phyloP scores from a whole-genome alignment of 306 rosid genomes.

The Acacia crassicarpa region DNA sequence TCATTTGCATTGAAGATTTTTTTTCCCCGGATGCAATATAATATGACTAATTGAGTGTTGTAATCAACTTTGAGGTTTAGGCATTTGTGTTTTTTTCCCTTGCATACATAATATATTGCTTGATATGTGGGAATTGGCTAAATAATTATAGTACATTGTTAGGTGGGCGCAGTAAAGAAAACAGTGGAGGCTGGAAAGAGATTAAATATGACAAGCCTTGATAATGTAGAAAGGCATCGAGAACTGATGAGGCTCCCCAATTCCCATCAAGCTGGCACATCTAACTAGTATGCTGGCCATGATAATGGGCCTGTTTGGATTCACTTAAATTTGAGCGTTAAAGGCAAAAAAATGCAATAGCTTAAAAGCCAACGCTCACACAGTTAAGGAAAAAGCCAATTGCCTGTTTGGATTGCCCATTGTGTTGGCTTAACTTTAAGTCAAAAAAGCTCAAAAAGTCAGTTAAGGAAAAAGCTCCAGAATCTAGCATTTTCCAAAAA shows the following conservation, averaged over 20 bases:
- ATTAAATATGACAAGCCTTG: constrained; percentile 41
- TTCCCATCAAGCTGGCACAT: constrained; percentile 53
- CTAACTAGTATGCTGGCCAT: constrained; percentile 55
- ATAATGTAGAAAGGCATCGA: constrained; percentile 60
- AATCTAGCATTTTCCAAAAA: too few species aligned
- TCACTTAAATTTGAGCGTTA: too few species aligned
- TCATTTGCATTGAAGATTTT: background rate
- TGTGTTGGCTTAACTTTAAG: too few species aligned
- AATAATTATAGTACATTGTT: constrained; percentile 36
- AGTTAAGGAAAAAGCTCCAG: too few species aligned
- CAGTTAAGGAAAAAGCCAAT: too few species aligned
- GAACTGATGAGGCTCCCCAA: constrained; percentile 89
- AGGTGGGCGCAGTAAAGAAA: constrained; percentile 74
- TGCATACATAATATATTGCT: background rate
- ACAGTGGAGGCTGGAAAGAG: constrained; percentile 64
- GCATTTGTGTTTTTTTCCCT: background rate
- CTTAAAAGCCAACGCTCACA: too few species aligned
- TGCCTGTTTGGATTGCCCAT: too few species aligned
- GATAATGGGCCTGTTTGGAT: too few species aligned
- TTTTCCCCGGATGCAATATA: background rate
- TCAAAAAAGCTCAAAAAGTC: too few species aligned
- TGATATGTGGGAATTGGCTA: constrained; percentile 11
- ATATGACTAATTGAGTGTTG: constrained; percentile 6
- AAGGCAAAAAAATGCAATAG: too few species aligned
- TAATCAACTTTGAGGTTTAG: background rate